Base-by-base conservation (phyloP, 768 basidiomycete genomes). In the Mrakia blollopis region DNA sequence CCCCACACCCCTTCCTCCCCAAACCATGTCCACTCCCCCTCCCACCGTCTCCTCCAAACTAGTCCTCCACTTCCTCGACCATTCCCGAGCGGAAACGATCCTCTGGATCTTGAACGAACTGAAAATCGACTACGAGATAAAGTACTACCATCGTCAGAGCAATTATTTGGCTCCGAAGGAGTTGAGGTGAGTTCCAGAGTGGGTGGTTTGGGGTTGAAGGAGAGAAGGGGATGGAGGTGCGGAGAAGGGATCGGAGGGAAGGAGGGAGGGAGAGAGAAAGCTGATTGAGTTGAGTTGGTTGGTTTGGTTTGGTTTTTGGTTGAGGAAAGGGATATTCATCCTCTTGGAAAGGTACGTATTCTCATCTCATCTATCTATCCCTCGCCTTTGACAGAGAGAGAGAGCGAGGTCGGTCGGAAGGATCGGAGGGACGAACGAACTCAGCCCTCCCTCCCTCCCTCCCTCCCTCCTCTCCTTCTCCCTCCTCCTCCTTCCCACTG, bases 51-150 rank as follows among this genome's bases (percentile, higher is more conserved):
- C 54, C n/a, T 8, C 4, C n/a, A 70, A 69, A 14, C 41, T 78
- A n/a, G 32, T 52, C 47, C 35, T 78, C 25, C 73, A 78, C 73
- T 78, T 78, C 30, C 77, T 78, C n/a, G 32, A 68, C 57, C 47
- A 78, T 35, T 74, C 73, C 7, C 52, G 77, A 28, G 77, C 77
- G 1, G 77, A 78, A 41, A 68, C 73, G 30, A 74, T 78, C 57
- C 39, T 74, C 1, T 78, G 77, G 77, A 54, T 78, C 30, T 67
- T 78, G 39, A 73, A 78, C 50, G 77, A 78, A 44, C 65, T 78
- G 57, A 32, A 28, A 5, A 73, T 73, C 23, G 50, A 67, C 23
- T 78, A 78, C 54, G 50, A 68, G 16, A 72, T 74, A 32, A 68
- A 74, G 72, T 70, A 62, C 39, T 78, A 68, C 44, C 18, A 16